Base-by-base conservation (phyloP, 129 eudicot genomes). In the Ambrosia artemisiifolia region DNA sequence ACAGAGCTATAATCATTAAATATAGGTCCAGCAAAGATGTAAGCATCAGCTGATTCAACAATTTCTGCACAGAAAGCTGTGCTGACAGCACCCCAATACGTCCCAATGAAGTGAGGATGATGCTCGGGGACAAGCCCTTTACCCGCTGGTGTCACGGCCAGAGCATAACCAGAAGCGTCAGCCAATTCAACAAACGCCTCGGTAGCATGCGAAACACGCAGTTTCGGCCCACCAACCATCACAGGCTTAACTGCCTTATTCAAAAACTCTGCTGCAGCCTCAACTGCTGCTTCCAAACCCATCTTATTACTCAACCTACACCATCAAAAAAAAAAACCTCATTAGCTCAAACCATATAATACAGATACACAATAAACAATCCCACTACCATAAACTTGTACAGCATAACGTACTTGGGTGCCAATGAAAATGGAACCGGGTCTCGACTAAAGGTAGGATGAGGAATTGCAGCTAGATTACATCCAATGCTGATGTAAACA, bases 31-130 rank as follows among this genome's bases (percentile, higher is more conserved):
- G 91, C 96, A 65, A 88, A 88, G 69, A 88, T 60, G 80, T 88
- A 88, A 4, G 96, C 96, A 77, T 88, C 91, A 0, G 96, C 91
- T 3, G 96, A 88, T 60, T 83, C 96, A 68, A 88, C 96, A 60
- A 88, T 88, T 53, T 88, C 96, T 7, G 96, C 87, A 57, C 96
- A 88, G 55, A 88, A 88, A 1, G 91, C 74, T 0, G 96, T 85
- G 79, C 96, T 88, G 62, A 88, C 96, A 5, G 87, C 96, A 2
- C 91, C 91, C 96, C 96, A 88, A 36, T 88, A 88, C 3, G 96
- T 88, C 33, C 96, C 96, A 20, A 88, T 88, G 77, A 83, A 86
- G 63, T 69, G 91, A 11, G 89, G 89, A 67, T 85, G 91, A 78
- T 79, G 73, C 71, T 88, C 96, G 4, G 96, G 87, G 14, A 88